Percentiles rank a stretch among this genome's conserved stretches.
phyloP scores from a whole-genome alignment of 805 yeast species.

The Kodamaea hsintzibuensis region DNA sequence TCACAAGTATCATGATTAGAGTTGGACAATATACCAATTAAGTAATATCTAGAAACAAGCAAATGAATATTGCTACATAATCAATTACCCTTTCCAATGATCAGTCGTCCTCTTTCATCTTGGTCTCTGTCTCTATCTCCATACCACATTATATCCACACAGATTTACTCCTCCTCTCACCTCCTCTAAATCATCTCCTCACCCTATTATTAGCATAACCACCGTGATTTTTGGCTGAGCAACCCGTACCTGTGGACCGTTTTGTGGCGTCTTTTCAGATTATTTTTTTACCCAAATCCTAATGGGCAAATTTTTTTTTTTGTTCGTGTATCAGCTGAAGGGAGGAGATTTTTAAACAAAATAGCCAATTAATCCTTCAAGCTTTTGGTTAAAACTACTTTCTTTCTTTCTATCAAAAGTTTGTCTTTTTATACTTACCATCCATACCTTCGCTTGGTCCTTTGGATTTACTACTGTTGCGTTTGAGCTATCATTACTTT shows the following conservation, averaged over 20 bases:
- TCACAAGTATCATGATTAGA: too few relatives aligned
- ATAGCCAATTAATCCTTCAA: neutral
- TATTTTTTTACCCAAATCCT: neutral
- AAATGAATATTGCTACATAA: too few relatives aligned
- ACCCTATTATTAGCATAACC: neutral
- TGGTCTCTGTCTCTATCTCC: too few relatives aligned
- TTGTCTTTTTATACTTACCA: neutral
- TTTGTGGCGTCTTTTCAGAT: neutral
- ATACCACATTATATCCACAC: too few relatives aligned
- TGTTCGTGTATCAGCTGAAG: neutral
- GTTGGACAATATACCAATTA: too few relatives aligned
- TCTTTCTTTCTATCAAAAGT: neutral
- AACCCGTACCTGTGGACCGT: neutral
- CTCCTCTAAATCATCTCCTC: too few relatives aligned
- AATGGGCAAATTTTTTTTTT: neutral
- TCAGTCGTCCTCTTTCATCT: too few relatives aligned
- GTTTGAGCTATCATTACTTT: too few relatives aligned
- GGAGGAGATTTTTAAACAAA: slow-evolving; percentile 1
- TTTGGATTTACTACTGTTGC: neutral
- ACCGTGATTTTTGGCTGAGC: neutral
- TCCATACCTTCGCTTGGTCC: neutral
- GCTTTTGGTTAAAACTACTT: neutral
- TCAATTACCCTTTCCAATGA: too few relatives aligned
- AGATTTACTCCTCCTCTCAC: neutral
- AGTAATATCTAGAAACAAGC: too few relatives aligned